Evolutionary conservation across 2,329 filamentous ascomycete genomes (phyloP), one percentile per base, ranked within the genome.

Genomic region (Phialophora chinensis): DNA sequence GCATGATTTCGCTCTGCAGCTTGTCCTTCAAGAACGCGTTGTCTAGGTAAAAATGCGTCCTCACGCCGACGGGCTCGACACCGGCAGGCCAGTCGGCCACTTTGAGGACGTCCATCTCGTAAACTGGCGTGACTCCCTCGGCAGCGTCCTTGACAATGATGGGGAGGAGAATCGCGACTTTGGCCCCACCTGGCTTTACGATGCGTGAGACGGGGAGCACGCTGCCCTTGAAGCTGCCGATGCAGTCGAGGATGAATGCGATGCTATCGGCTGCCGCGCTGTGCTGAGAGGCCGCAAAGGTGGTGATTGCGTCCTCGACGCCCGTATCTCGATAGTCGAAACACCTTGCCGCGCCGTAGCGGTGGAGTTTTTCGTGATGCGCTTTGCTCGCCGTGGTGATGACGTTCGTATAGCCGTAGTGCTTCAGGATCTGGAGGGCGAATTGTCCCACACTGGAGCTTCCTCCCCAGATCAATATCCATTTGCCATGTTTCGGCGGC

Each of bases 161-260:
- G 0, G 87, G 87, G 5, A 90, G 75, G 76, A 90, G 81, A 17
- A 88, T 76, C 0, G 86, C 87, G 0, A 89, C 85, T 27, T 76
- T 85, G 3, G 80, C 76, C 0, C 85, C 85, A 4, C 80, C 75
- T 0, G 84, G 31, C n/a, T 6, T 47, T 3, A 53, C 85, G 27
- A 90, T 77, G 69, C 80, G 80, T 4, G 81, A 79, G 38, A 89
- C 76, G 2, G 83, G 85, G 35, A 72, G 71, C 5, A 88, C 69
- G 5, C 82, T 83, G 0, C 82, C 82, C 1, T 77, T 72, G 42
- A 82, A 74, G 2, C 81, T 83, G 1, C 84, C 84, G 63, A 88
- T 86, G 74, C 85, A 87, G 74, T 88, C 86, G 11, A 88, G 72
- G 17, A 86, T 78, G 53, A 81, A 81, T 1, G 81, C 81, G 8